These are phyloP conservation scores for Acaromyces ingoldii DNA, from an alignment of 1,284 basidiomycete species.

Conservation along the genomic window DNA sequence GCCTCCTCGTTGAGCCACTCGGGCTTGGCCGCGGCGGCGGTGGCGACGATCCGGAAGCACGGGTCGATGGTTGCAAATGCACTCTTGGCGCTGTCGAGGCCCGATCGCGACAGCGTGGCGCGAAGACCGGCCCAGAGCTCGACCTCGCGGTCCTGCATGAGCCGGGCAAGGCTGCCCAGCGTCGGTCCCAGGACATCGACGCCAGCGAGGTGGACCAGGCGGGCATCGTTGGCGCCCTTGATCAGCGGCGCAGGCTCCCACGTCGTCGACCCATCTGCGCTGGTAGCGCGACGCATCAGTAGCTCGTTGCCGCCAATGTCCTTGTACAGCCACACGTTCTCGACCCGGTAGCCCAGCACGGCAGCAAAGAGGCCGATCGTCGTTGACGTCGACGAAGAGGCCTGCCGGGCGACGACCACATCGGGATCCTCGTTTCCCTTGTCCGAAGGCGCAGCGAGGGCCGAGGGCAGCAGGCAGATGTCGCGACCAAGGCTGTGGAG, in stretches of 20 bases:
- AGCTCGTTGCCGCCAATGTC: constrained; percentile 52
- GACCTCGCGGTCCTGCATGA: constrained; percentile 45
- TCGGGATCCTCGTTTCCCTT: constrained; percentile 3
- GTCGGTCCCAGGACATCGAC: constrained; percentile 52
- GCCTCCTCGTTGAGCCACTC: constrained; percentile 52
- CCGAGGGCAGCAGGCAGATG: constrained; percentile 41
- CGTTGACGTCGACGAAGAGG: constrained; percentile 51
- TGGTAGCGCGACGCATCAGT: constrained; percentile 45
- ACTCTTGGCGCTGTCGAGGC: not conserved
- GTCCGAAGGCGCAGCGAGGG: constrained; percentile 15
- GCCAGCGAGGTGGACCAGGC: constrained; percentile 52
- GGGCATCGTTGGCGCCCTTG: constrained; percentile 46
- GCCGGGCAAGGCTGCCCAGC: constrained; percentile 38
- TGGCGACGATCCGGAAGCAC: constrained; percentile 50
- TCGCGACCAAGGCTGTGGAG: constrained; percentile 48
- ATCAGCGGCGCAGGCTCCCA: constrained; percentile 48
- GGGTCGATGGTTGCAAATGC: constrained; percentile 20
- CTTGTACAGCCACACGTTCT: constrained; percentile 52
- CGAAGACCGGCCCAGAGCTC: constrained; percentile 48
- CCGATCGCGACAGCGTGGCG: constrained; percentile 10
- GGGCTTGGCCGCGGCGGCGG: constrained; percentile 36
- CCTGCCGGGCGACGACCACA: constrained; percentile 24
- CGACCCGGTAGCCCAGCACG: constrained; percentile 50
- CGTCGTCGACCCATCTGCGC: constrained; percentile 41
- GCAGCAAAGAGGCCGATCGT: constrained; percentile 48